A percentile compares a stretch with the other conserved stretches of the same genome.
Evolutionary conservation across 2,329 filamentous ascomycete species (phyloP).

Genomic region (Nectriaceae sp.): DNA sequence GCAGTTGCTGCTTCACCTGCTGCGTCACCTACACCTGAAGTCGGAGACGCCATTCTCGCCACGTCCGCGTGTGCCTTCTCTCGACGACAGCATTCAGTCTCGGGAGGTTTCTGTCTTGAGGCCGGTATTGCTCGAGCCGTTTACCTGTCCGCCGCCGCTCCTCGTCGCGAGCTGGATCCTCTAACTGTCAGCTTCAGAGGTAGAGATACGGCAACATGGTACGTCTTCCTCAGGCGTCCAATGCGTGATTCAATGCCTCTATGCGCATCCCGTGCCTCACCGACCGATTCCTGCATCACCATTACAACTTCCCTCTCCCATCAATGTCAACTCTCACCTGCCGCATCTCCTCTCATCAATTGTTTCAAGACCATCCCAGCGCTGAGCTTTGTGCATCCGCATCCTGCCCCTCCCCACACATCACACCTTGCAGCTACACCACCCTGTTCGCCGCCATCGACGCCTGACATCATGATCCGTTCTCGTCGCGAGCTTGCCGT

Average conservation of each 20-base stretch:
- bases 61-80: neutral
- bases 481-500: slow-evolving; percentile 18
- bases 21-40: neutral
- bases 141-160: neutral
- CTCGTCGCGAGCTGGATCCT: neutral
- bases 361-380: too few species aligned
- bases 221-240: neutral
- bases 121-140: too few species aligned
- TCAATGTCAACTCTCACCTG: too few species aligned
- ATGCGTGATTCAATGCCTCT: neutral
- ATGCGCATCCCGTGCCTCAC: neutral
- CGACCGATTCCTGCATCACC: neutral
- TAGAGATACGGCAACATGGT: neutral
- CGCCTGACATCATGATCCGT: slow-evolving; percentile 26
- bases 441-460: too few species aligned
- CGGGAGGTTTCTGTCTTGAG: too few species aligned
- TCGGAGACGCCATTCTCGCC: too few species aligned
- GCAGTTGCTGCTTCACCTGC: neutral
- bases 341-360: too few species aligned
- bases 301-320: too few species aligned
- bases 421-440: neutral
- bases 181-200: neutral
- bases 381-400: too few species aligned
- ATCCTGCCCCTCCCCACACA: too few species aligned
- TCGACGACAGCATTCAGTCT: too few species aligned